Evolutionary conservation across 176 grass and related monocot species (phyloP), one percentile per base, ranked within the genome.

Genomic region (Olyra latifolia): DNA sequence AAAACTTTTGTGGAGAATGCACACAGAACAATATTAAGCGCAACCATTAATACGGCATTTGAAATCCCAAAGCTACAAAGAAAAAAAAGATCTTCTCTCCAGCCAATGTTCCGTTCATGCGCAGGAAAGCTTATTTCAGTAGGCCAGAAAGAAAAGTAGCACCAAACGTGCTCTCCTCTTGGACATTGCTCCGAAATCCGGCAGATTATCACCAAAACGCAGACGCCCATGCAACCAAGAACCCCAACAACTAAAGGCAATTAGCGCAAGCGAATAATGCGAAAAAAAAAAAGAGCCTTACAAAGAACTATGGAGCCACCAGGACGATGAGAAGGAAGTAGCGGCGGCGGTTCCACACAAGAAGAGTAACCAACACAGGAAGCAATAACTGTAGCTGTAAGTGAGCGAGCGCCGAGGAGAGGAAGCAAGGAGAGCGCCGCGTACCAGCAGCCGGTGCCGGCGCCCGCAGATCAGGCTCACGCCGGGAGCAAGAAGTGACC

Each of bases 171-270:
- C 76, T 66, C 46, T 11, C 9, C 45, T 19, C 30, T 20, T 53
- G 45, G 61, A 24, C 41, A 78, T 66, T 79, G 48, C 61, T 63
- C 76, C 14, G 5, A 50, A 66, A 78, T 32, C 8, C 40, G 38
- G 3, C 12, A 22, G 29, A 40, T 52, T 9, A 53, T 13, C 28
- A 53, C 32, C 17, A 49, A 49, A 30, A 49, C 19, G 13, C 13
- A 47, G 32, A 29, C 50, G 61, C 59, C 46, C 29, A n/a, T 23
- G 27, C 2, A 16, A 15, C 44, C 27, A 24, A 24, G 20, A 74
- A 38, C 49, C 10, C 28, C 32, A 40, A 30, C 16, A 14, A 38
- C 49, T 13, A 3, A 20, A 29, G 10, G 19, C 44, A 40, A 52
- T 23, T 35, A 35, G 32, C 32, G 76, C 19, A 44, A 52, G 76